Evolutionary conservation across 1,284 basidiomycete species (phyloP).

Genomic region (Melampsora abietis-canadensis): DNA sequence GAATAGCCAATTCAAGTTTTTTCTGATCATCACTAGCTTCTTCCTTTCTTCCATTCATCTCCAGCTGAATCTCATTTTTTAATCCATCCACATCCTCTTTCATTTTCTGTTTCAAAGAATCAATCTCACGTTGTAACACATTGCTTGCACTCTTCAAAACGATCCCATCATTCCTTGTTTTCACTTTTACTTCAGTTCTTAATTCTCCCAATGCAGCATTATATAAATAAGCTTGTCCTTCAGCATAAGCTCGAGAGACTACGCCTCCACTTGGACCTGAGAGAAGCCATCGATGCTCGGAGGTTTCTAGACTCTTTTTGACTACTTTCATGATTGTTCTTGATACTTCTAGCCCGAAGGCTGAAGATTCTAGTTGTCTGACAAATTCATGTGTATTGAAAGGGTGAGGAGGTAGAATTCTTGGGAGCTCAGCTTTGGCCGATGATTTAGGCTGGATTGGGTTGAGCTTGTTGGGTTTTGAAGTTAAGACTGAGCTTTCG

Average conservation of each 20-base stretch:
- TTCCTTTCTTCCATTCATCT: slow-evolving; percentile 87
- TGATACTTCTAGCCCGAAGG: slow-evolving; percentile 9
- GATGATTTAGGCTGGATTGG: neutral
- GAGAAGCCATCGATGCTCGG: slow-evolving; percentile 28
- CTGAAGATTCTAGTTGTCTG: slow-evolving; percentile 25
- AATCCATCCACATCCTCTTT: slow-evolving; percentile 85
- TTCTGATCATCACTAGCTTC: slow-evolving; percentile 87
- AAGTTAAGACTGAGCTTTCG: neutral
- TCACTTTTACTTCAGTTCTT: slow-evolving; percentile 77
- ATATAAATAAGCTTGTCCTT: slow-evolving; percentile 79
- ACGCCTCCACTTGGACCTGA: slow-evolving; percentile 34
- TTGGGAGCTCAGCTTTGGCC: neutral
- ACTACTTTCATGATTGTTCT: slow-evolving; percentile 16
- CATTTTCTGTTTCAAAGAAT: slow-evolving; percentile 81
- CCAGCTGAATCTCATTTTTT: slow-evolving; percentile 97
- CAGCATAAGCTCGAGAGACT: slow-evolving; percentile 37
- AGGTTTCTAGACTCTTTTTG: slow-evolving; percentile 13
- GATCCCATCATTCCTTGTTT: slow-evolving; percentile 78
- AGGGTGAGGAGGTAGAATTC: slow-evolving; percentile 26
- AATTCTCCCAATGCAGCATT: slow-evolving; percentile 87
- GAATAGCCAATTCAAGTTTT: slow-evolving; percentile 78
- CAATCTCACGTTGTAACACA: slow-evolving; percentile 80
- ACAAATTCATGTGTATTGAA: slow-evolving; percentile 42
- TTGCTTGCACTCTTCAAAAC: slow-evolving; percentile 71
- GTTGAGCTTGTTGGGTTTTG: neutral